Base-by-base conservation (phyloP, 2,329 filamentous ascomycete genomes). In the Leptographium flavum region DNA sequence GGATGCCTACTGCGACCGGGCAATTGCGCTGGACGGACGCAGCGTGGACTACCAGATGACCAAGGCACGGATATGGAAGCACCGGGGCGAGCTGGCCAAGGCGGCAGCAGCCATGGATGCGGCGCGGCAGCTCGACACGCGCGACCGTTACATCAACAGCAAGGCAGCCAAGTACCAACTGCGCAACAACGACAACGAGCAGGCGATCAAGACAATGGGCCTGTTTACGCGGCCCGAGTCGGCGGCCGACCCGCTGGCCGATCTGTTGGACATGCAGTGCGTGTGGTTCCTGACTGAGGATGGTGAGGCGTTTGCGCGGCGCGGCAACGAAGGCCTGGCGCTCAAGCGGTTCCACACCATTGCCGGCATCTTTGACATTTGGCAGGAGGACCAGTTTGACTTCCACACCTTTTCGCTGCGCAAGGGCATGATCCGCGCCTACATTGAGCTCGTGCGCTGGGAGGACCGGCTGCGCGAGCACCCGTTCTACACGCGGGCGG, bases 301-400 rank as follows among this genome's bases (percentile, higher is more conserved):
- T 58, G 92, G 87, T 45, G 85, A 95, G 65, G 80, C 90, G 3
- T 87, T 88, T 60, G 70, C 84, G 47, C 81, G 92, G 42, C 83
- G 87, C 60, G 80, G 81, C 52, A 87, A 94, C 55, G 67, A 84
- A 39, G 87, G 83, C 4, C 72, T 95, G 48, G 90, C 93, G 0
- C 70, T 98, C 44, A 98, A 98, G 69, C 79, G 93, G 42, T 90
- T 95, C 63, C 85, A 88, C 52, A 73, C 85, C 21, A 76, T 98
- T 47, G 81, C 82, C 60, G 87, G 85, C 63, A 93, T 98, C 53
- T 98, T 98, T 57, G 90, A 96, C 53, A 79, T 87, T 19, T 98
- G 92, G 92, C 83, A 94, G 59, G 93, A 98, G 60, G 92, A 98
- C 56, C 92, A 98, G 58, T 95, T 96, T 56, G 92, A 98, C 61